phyloP scores from a whole-genome alignment of 352 stramenopile genomes.

The Achlya hypogyna region DNA sequence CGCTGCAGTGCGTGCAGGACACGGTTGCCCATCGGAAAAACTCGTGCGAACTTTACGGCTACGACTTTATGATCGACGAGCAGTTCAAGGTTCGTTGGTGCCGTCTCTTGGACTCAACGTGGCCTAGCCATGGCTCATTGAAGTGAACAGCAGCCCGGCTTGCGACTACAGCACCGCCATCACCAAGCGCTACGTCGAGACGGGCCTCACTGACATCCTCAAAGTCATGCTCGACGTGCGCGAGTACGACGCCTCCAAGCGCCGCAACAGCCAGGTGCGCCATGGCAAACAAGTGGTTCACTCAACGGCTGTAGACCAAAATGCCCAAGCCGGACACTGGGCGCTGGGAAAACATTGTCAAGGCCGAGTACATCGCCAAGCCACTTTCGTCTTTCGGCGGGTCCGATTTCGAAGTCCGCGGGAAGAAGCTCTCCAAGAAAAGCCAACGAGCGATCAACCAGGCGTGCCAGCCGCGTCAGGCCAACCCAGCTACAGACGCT shows the following conservation, averaged over 20 bases:
- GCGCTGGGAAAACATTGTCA: slow-evolving; percentile 55
- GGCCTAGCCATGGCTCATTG: slow-evolving; percentile 76
- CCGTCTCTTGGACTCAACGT: background rate
- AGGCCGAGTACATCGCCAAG: slow-evolving; percentile 51
- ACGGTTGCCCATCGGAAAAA: slow-evolving; percentile 82
- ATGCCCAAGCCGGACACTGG: slow-evolving; percentile 42
- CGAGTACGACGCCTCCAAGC: slow-evolving; percentile 41
- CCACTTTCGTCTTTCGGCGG: slow-evolving; percentile 45
- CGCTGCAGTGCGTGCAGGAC: slow-evolving; percentile 82
- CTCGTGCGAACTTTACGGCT: slow-evolving; percentile 89
- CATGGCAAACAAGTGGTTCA: background rate
- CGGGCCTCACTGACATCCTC: slow-evolving; percentile 71
- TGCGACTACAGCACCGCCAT: slow-evolving; percentile 91
- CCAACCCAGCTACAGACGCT: no score
- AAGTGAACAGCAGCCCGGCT: slow-evolving; percentile 89
- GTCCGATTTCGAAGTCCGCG: slow-evolving; percentile 60
- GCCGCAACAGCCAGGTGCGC: slow-evolving; percentile 26
- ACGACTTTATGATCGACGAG: slow-evolving; percentile 92
- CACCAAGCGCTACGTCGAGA: slow-evolving; percentile 82
- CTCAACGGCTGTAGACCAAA: background rate
- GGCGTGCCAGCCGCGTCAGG: no score
- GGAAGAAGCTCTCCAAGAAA: slow-evolving; percentile 22
- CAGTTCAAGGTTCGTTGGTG: slow-evolving; percentile 27
- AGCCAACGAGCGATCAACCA: slow-evolving; percentile 11
- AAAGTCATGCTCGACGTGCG: slow-evolving; percentile 85